Conservation (phyloP, 805 yeast genomes). For the Ogataea degrootiae region DNA sequence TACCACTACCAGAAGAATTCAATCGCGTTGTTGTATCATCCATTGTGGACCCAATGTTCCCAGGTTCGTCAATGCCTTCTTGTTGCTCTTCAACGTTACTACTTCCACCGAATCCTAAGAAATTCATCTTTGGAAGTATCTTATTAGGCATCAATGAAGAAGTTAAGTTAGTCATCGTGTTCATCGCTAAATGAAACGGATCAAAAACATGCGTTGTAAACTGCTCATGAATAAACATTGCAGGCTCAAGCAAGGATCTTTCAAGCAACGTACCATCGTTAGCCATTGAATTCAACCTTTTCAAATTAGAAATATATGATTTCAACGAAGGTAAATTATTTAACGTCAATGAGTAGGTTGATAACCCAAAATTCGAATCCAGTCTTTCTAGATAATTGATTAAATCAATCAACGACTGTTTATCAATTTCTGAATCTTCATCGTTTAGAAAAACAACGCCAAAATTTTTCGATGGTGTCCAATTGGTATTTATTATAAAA, state of each 20-base stretch:
- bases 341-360: conserved; percentile 21
- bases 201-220: conserved; percentile 24
- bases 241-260: conserved; percentile 27
- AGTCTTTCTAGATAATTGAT: conserved; percentile 22
- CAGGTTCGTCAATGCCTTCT: neutral
- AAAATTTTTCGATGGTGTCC: conserved; percentile 29
- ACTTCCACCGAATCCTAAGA: conserved; percentile 9
- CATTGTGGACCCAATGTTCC: conserved; percentile 1
- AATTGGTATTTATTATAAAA: conserved; percentile 24
- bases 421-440: conserved; percentile 14
- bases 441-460: conserved; percentile 24
- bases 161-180: conserved; percentile 22
- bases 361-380: conserved; percentile 23
- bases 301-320: conserved; percentile 14
- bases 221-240: conserved; percentile 25
- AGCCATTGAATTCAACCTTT: conserved; percentile 14
- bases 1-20: neutral
- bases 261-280: conserved; percentile 22
- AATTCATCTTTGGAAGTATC: conserved; percentile 6
- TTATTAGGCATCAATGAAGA: conserved; percentile 11
- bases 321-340: conserved; percentile 24
- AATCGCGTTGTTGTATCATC: neutral
- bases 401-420: conserved; percentile 16
- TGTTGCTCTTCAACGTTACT: neutral
- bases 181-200: conserved; percentile 25